Percentiles rank a stretch among this genome's conserved stretches.
These are phyloP conservation scores for Kazachstania taianensis DNA, from an alignment of 805 yeast species.

Conservation along the genomic window DNA sequence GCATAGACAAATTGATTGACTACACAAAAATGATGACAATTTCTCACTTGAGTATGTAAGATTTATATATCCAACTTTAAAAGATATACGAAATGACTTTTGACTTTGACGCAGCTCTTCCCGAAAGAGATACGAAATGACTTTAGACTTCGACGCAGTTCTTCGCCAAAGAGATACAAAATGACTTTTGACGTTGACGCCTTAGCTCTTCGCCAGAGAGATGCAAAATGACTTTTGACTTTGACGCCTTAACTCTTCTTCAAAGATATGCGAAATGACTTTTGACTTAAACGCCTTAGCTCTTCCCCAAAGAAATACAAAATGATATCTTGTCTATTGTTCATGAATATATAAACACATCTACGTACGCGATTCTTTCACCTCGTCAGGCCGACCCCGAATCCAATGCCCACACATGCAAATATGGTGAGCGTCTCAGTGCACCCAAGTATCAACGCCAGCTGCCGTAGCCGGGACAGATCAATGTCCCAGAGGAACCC, in stretches of 20 bases:
- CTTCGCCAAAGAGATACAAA: not conserved
- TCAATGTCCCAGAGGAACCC: conserved; percentile 27
- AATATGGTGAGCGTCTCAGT: conserved; percentile 20
- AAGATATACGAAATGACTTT: not conserved
- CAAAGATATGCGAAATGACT: not conserved
- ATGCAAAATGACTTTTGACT: too few relatives aligned
- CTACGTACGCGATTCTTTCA: too few relatives aligned
- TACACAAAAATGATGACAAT: not conserved
- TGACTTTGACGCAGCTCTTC: too few relatives aligned
- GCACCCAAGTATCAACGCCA: conserved; percentile 28
- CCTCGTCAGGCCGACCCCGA: conserved; percentile 33
- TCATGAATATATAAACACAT: conserved; percentile 2
- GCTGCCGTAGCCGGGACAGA: conserved; percentile 20
- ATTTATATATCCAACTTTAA: too few relatives aligned
- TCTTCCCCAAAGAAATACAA: too few relatives aligned
- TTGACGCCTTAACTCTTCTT: not conserved
- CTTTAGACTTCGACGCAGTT: too few relatives aligned
- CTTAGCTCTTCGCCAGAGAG: too few relatives aligned
- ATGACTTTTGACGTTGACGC: too few relatives aligned
- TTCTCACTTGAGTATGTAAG: too few relatives aligned
- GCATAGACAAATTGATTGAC: conserved; percentile 18
- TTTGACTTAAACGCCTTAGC: too few relatives aligned
- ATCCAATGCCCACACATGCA: conserved; percentile 38
- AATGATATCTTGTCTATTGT: not conserved
- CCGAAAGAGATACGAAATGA: too few relatives aligned